A percentile compares a stretch with the other conserved stretches of the same genome.
Evolutionary conservation across 148 eudicot genomes (phyloP).

Genomic region (Heliamphora exappendiculata): DNA sequence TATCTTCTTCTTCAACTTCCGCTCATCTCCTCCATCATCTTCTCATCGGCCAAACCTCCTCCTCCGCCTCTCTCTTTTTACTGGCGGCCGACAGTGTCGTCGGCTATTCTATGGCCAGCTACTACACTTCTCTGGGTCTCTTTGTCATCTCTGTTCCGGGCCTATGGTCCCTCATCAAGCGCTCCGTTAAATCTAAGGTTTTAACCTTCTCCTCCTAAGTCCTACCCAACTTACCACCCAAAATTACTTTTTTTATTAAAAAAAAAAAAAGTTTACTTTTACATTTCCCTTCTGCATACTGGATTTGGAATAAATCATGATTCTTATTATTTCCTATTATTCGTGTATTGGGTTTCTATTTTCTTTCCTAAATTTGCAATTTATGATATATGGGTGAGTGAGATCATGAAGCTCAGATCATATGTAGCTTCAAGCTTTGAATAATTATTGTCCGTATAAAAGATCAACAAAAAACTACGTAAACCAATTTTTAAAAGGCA

Average conservation of each 20-base stretch:
- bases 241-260: not conserved
- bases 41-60: not conserved
- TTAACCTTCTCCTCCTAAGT: not conserved
- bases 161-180: constrained; percentile 96
- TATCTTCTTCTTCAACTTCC: constrained; percentile 1
- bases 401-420: too few species aligned
- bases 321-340: not conserved
- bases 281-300: not conserved
- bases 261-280: too few species aligned
- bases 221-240: not conserved
- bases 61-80: constrained; percentile 23
- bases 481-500: too few species aligned
- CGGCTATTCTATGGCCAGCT: constrained; percentile 82
- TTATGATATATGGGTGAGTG: not conserved
- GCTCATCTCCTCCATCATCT: not conserved
- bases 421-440: too few species aligned
- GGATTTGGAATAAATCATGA: not conserved
- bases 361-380: not conserved
- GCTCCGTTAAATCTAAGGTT: constrained; percentile 99
- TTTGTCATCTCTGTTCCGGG: constrained; percentile 97
- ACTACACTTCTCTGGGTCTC: constrained; percentile 91
- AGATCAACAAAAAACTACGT: too few species aligned
- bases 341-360: not conserved
- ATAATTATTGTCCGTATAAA: too few species aligned
- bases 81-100: constrained; percentile 29